These are phyloP conservation scores for Xylaria hypoxylon DNA, from an alignment of 2,329 filamentous ascomycete genomes.

Conservation along the genomic window DNA sequence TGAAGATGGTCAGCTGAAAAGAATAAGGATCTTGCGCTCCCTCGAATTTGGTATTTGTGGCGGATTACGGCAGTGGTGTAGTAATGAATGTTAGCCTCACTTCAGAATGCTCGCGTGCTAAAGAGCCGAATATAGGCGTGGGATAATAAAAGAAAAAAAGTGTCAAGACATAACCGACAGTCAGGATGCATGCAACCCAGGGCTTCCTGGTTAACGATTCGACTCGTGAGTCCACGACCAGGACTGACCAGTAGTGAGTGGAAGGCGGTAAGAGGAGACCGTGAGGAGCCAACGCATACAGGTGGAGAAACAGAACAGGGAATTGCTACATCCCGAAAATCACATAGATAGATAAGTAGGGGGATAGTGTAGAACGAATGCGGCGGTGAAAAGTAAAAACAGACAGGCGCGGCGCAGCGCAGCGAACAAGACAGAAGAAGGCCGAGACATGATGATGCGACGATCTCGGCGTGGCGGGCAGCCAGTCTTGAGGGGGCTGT, in stretches of 20 bases:
- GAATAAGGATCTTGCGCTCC: slow-evolving; percentile 15
- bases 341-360: slow-evolving; percentile 12
- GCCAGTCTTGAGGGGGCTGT: slow-evolving; percentile 14
- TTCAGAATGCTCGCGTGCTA: slow-evolving; percentile 40
- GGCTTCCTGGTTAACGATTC: slow-evolving; percentile 33
- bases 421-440: slow-evolving; percentile 35
- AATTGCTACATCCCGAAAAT: slow-evolving; percentile 23
- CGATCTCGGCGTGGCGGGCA: slow-evolving; percentile 34
- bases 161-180: slow-evolving; percentile 34
- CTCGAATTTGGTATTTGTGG: slow-evolving; percentile 27
- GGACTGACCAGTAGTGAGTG: slow-evolving; percentile 35
- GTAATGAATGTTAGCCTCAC: slow-evolving; percentile 46
- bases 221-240: slow-evolving; percentile 26
- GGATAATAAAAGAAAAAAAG: slow-evolving; percentile 21
- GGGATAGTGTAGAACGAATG: slow-evolving; percentile 11
- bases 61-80: slow-evolving; percentile 39
- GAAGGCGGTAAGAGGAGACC: slow-evolving; percentile 43
- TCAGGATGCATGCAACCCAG: slow-evolving; percentile 35
- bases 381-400: slow-evolving; percentile 39
- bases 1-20: slow-evolving; percentile 15
- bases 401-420: slow-evolving; percentile 6
- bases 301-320: slow-evolving; percentile 37
- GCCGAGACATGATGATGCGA: slow-evolving; percentile 17
- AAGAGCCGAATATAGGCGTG: slow-evolving; percentile 32
- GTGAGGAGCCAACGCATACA: slow-evolving; percentile 43